Evolutionary conservation across 352 stramenopile genomes (phyloP).

Genomic region (Globisporangium middletonii): DNA sequence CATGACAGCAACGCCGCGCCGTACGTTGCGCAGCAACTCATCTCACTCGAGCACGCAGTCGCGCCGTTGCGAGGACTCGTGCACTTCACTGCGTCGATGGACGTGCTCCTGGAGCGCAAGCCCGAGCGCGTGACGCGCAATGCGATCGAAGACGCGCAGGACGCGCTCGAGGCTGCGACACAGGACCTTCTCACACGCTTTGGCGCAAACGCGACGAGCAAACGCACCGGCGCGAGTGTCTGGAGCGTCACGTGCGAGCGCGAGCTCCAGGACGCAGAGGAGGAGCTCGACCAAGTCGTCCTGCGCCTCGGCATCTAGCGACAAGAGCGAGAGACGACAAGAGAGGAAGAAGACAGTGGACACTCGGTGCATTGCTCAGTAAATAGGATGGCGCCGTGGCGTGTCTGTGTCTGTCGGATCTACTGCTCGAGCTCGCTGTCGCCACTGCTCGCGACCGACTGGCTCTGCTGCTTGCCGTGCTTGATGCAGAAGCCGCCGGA

Average conservation of each 20-base stretch:
- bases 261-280: conserved; percentile 27
- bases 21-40: conserved; percentile 45
- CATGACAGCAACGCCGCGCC: conserved; percentile 9
- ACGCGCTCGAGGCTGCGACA: conserved; percentile 24
- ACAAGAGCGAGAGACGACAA: too few relatives aligned
- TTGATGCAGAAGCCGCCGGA: conserved; percentile 81
- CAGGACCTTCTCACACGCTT: conserved; percentile 28
- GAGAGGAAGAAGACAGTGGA: too few relatives aligned
- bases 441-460: background rate
- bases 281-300: conserved; percentile 25
- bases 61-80: conserved; percentile 24
- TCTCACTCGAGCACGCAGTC: conserved; percentile 24
- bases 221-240: conserved; percentile 1
- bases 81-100: conserved; percentile 33
- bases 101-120: conserved; percentile 37
- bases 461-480: conserved; percentile 63
- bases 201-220: too few relatives aligned
- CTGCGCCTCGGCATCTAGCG: background rate
- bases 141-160: conserved; percentile 37
- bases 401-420: background rate
- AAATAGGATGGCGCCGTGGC: background rate
- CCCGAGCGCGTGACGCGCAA: conserved; percentile 18
- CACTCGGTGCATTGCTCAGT: background rate
- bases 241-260: conserved; percentile 39
- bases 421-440: conserved; percentile 2